phyloP scores from a whole-genome alignment of 805 yeast species.

The Lachancea kluyveri region DNA sequence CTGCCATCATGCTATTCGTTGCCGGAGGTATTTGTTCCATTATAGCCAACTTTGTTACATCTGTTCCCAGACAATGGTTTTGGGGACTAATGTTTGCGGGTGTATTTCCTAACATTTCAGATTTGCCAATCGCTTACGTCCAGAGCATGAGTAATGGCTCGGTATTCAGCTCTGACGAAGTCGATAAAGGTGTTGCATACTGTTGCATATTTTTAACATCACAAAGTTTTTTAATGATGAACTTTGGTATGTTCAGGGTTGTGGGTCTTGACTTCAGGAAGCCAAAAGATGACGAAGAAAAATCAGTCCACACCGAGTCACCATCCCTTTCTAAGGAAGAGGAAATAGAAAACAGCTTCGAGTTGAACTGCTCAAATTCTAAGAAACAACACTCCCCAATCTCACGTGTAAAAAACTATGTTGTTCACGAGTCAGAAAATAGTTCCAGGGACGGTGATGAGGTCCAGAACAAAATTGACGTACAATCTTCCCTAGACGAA shows the following conservation, averaged over 20 bases:
- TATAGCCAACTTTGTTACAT: constrained; percentile 40
- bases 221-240: constrained; percentile 63
- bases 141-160: constrained; percentile 64
- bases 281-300: constrained; percentile 15
- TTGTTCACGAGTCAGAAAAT: too few relatives aligned
- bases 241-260: constrained; percentile 66
- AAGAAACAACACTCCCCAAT: too few relatives aligned
- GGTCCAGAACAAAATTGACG: too few relatives aligned
- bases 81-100: constrained; percentile 75
- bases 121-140: constrained; percentile 77
- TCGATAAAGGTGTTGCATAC: constrained; percentile 71
- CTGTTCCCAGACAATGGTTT: constrained; percentile 65
- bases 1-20: constrained; percentile 39
- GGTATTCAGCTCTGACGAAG: constrained; percentile 46
- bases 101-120: constrained; percentile 71
- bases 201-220: constrained; percentile 65
- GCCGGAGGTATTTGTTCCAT: constrained; percentile 40
- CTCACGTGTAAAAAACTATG: too few relatives aligned
- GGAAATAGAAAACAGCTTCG: too few relatives aligned
- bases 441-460: too few relatives aligned
- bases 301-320: too few relatives aligned
- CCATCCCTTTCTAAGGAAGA: too few relatives aligned
- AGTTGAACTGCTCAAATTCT: too few relatives aligned
- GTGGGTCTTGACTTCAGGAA: constrained; percentile 62
- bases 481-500: too few relatives aligned